These are phyloP conservation scores for Tetrahymena malaccensis DNA, from an alignment of 73 alveolate genomes.

Conservation along the genomic window DNA sequence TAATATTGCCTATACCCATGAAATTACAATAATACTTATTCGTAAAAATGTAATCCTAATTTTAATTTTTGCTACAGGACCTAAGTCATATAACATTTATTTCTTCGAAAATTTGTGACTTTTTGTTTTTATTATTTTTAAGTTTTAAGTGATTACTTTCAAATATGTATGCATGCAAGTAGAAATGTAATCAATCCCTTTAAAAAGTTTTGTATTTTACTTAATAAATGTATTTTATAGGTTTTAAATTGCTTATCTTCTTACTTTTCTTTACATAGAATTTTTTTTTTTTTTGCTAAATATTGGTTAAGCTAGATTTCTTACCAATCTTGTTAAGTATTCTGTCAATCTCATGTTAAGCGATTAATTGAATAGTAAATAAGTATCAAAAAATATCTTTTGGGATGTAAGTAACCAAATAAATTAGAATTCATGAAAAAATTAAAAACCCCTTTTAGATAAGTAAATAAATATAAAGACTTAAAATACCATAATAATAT, in stretches of 20 bases:
- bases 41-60: background rate
- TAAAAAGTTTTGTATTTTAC: too few species aligned
- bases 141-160: too few species aligned
- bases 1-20: background rate
- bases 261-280: too few species aligned
- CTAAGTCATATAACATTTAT: too few species aligned
- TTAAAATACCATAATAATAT: background rate
- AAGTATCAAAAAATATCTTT: background rate
- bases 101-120: background rate
- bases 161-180: too few species aligned
- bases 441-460: background rate
- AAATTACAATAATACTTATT: background rate
- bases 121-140: too few species aligned
- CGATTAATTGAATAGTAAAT: background rate
- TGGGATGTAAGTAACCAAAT: background rate
- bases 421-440: background rate
- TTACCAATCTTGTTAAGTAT: background rate
- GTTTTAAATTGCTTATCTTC: background rate
- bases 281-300: background rate
- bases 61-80: background rate
- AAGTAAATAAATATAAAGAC: background rate
- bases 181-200: too few species aligned
- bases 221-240: background rate
- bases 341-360: background rate
- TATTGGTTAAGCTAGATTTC: background rate